Percentiles rank a stretch among this genome's conserved stretches.
These are phyloP conservation scores for Triticum turgidum DNA, from an alignment of 176 grass and related monocot genomes.

Conservation along the genomic window DNA sequence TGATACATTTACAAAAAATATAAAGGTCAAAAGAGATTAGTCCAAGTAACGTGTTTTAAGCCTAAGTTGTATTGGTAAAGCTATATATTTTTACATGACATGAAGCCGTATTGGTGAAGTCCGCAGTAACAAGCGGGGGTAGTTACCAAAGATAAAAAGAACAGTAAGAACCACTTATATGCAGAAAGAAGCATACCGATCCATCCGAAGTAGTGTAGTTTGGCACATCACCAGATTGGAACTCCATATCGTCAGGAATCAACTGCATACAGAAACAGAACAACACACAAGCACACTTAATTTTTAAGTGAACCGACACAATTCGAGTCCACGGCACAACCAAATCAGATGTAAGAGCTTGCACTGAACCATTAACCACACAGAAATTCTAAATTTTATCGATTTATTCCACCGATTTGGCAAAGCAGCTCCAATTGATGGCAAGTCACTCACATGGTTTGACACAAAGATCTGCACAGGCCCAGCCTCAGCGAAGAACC, in stretches of 20 bases:
- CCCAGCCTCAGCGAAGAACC: slow-evolving; percentile 93
- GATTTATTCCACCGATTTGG: neutral
- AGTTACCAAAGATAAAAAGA: neutral
- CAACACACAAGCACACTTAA: neutral
- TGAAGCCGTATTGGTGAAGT: neutral
- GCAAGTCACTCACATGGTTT: slow-evolving; percentile 78
- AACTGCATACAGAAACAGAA: slow-evolving; percentile 46
- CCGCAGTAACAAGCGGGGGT: neutral
- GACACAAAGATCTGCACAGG: slow-evolving; percentile 97
- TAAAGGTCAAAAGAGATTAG: neutral
- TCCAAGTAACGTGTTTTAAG: neutral
- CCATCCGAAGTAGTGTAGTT: slow-evolving; percentile 95
- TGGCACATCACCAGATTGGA: slow-evolving; percentile 78
- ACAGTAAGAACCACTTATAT: neutral
- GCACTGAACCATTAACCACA: neutral
- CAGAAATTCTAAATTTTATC: neutral
- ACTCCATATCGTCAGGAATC: slow-evolving; percentile 98
- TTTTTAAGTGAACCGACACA: neutral
- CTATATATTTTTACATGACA: no score
- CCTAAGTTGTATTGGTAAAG: neutral
- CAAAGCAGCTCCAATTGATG: slow-evolving; percentile 6
- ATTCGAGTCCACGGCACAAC: neutral
- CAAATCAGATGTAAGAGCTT: neutral
- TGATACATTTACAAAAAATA: neutral
- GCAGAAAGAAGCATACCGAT: slow-evolving; percentile 56